Evolutionary conservation across 2,329 filamentous ascomycete species (phyloP), one percentile per base, ranked within the genome.

Genomic region (Calonectria multiphialidica): DNA sequence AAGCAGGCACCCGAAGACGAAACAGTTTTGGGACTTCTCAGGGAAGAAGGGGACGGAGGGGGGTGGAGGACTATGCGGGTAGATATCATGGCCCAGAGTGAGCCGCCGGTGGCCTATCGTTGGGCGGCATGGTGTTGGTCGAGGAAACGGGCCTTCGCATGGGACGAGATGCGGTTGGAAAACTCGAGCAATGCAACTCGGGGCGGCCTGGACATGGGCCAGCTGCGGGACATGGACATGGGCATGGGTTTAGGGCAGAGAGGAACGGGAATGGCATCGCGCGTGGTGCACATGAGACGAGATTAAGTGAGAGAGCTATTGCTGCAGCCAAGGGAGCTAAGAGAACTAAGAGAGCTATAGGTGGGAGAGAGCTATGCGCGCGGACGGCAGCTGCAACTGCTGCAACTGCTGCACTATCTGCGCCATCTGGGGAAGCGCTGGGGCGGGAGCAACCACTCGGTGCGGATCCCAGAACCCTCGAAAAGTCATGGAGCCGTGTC

Each of bases 91-190:
- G 47, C 35, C 47, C 45, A 66, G 35, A 61, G 64, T 57, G 66
- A 69, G 66, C 37, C 15, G 18, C 53, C 62, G 49, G 63, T 47
- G 70, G 53, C 77, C 76, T 79, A 78, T 79, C 77, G 76, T 76
- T 75, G 68, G 74, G 63, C 70, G 59, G 42, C 70, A 55, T 64
- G 57, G 30, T 15, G 42, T 30, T 57, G 77, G 77, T 73, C 77
- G 59, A 73, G 61, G 72, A 76, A 79, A 79, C 76, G 66, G 77
- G 77, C 71, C 77, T 73, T 50, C 71, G 59, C n/a, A 23, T 59
- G 33, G 42, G 33, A 33, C 40, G 30, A 45, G 30, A 28, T 65
- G 45, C 42, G 50, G 16, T 25, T 37, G 59, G 37, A 33, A 37
- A 37, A 25, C 50, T 45, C 25, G 62, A 66, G 61, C 50, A 55